Evolutionary conservation across 2,329 filamentous ascomycete genomes (phyloP).

Genomic region (Berkeleyomyces basicola): DNA sequence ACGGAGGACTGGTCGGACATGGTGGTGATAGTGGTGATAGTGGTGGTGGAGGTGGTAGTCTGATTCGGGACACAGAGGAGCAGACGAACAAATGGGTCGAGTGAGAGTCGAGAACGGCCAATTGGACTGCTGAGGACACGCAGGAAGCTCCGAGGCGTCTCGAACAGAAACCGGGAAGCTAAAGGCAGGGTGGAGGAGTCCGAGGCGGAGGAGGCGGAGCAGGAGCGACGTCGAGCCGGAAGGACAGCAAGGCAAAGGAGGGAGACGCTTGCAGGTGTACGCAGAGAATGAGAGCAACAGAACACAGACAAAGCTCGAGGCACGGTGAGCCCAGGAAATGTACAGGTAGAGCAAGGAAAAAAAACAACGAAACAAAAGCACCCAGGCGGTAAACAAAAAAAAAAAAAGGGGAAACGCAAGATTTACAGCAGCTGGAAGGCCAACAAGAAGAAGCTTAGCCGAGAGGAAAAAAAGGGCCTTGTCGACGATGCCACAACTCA

Average conservation of each 20-base stretch:
- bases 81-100: not conserved
- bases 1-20: slow-evolving; percentile 51
- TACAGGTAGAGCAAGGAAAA: slow-evolving; percentile 1
- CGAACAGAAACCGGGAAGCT: not conserved
- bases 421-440: slow-evolving; percentile 7
- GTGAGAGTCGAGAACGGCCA: not conserved
- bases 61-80: not conserved
- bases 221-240: not conserved
- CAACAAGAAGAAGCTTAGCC: slow-evolving; percentile 7
- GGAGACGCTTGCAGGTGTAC: slow-evolving; percentile 7
- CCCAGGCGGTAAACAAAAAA: slow-evolving; percentile 1
- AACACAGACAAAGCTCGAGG: slow-evolving; percentile 10
- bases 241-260: slow-evolving; percentile 10
- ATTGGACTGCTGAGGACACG: not conserved
- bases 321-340: not conserved
- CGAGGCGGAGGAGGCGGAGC: slow-evolving; percentile 11
- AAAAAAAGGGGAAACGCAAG: slow-evolving; percentile 10
- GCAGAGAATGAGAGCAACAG: slow-evolving; percentile 16
- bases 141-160: slow-evolving; percentile 1
- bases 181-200: slow-evolving; percentile 5
- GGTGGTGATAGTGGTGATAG: slow-evolving; percentile 19
- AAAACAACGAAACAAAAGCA: slow-evolving; percentile 9
- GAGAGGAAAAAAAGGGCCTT: slow-evolving; percentile 12
- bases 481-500: slow-evolving; percentile 1
- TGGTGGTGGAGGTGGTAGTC: not conserved